A percentile compares a stretch with the other conserved stretches of the same genome.
These are phyloP conservation scores for Xylariales sp. DNA, from an alignment of 2,329 filamentous ascomycete species.

Conservation along the genomic window DNA sequence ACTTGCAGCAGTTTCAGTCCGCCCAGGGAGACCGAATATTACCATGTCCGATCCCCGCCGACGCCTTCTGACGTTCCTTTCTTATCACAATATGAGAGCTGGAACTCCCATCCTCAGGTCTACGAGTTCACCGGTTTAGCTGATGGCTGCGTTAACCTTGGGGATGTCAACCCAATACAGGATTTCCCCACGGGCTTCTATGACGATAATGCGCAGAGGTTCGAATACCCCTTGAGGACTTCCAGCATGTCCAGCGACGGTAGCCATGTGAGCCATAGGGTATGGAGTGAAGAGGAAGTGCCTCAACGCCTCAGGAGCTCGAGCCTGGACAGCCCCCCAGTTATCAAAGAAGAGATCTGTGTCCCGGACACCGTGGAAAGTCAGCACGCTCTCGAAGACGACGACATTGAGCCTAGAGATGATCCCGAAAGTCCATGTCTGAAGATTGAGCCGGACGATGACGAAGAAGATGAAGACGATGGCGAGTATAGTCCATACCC, in stretches of 20 bases:
- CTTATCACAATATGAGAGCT: constrained; percentile 50
- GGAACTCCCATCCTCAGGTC: constrained; percentile 43
- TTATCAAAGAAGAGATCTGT: constrained; percentile 46
- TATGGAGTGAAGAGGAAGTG: constrained; percentile 36
- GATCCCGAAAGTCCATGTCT: constrained; percentile 34
- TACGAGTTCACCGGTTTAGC: constrained; percentile 49
- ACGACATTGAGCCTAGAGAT: constrained; percentile 42
- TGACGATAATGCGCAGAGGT: constrained; percentile 43
- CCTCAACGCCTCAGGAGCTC: constrained; percentile 37
- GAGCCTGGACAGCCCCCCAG: constrained; percentile 44
- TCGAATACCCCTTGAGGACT: constrained; percentile 45
- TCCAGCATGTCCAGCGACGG: constrained; percentile 52
- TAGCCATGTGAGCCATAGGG: constrained; percentile 41
- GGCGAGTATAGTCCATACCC: constrained; percentile 42
- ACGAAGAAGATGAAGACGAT: constrained; percentile 42
- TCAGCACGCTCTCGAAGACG: constrained; percentile 39
- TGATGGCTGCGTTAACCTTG: constrained; percentile 51
- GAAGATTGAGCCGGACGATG: constrained; percentile 35
- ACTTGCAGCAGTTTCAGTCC: constrained; percentile 55
- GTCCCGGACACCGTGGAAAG: constrained; percentile 35
- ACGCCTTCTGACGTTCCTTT: constrained; percentile 53
- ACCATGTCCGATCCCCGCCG: constrained; percentile 51
- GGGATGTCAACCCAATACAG: constrained; percentile 51
- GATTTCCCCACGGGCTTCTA: constrained; percentile 47
- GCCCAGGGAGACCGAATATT: constrained; percentile 55